Base-by-base conservation (phyloP, 116 monocot genomes). In the Posidonia oceanica region DNA sequence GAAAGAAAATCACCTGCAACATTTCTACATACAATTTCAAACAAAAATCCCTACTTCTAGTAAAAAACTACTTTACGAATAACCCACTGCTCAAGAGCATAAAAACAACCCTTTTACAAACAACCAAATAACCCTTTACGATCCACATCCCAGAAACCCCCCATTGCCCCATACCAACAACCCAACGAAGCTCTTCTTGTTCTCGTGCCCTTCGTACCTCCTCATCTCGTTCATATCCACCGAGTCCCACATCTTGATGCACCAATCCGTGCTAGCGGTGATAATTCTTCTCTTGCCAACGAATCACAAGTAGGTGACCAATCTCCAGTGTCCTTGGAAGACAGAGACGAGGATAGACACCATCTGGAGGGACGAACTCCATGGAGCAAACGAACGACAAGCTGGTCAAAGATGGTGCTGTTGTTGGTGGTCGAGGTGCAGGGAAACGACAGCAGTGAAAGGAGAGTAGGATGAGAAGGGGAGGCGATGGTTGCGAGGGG, bases 251-350 rank as follows among this genome's bases (percentile, higher is more conserved):
- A 88, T 57, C 67, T 84, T 62, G 39, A 91, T 82, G 55, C 75
- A 70, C 40, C 91, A 86, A 61, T 94, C 94, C 7, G 82, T 78
- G 63, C 81, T 87, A 51, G 94, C 91, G 20, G 88, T 76, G 36
- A 91, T 80, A 61, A 83, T 63, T 51, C 75, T 29, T 38, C 80
- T 80, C 3, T 48, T 71, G 7, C 74, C 84, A 15, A 69, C 76
- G 72, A 90, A 91, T 39, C 88, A 54, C 37, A 91, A 85, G 60
- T 94, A 94, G 23, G 94, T 88, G n/a, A 94, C 94, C 37, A 88
- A 73, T 64, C 80, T 69, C 7, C n/a, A 5, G 73, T 94, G 94
- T 44, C 91, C 88, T 0, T 53, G 48, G n/a, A 90, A 66, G 39
- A 69, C 64, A 37, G 74, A 4, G 42, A 80, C 72, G n/a, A 86